Evolutionary conservation across 2,329 filamentous ascomycete genomes (phyloP).

Genomic region (Helotiales sp.): DNA sequence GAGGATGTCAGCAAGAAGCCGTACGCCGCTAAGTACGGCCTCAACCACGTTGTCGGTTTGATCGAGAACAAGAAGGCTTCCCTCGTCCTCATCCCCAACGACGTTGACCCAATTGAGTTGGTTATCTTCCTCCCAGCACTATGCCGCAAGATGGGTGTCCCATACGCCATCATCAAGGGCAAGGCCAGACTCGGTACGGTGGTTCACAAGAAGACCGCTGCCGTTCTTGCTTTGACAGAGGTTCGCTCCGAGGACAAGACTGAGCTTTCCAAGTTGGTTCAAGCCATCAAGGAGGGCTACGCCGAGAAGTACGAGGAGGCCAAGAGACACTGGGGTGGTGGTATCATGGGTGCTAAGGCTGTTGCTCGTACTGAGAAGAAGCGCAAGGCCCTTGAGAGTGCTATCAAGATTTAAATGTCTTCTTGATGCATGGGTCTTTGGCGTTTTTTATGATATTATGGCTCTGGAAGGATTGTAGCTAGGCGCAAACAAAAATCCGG

Average conservation of each 20-base stretch:
- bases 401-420: constrained; percentile 90
- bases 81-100: constrained; percentile 97
- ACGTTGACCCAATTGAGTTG: constrained; percentile 99
- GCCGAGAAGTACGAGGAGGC: constrained; percentile 91
- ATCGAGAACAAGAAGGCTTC: constrained; percentile 99
- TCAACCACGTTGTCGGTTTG: constrained; percentile 98
- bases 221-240: constrained; percentile 94
- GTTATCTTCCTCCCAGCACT: constrained; percentile 99
- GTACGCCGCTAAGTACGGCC: constrained; percentile 98
- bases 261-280: constrained; percentile 95
- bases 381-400: constrained; percentile 86
- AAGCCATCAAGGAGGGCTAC: constrained; percentile 97
- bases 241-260: constrained; percentile 98
- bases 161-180: constrained; percentile 99
- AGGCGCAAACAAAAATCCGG: constrained; percentile 42
- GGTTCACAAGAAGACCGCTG: constrained; percentile 99
- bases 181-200: constrained; percentile 99
- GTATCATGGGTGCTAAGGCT: constrained; percentile 98
- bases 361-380: constrained; percentile 69
- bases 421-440: constrained; percentile 35
- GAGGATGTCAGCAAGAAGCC: constrained; percentile 99
- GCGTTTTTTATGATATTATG: constrained; percentile 45
- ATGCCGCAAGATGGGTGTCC: constrained; percentile 99
- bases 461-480: constrained; percentile 41
- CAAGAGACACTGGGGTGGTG: constrained; percentile 97